Evolutionary conservation across 176 grass and related monocot species (phyloP).

Genomic region (Musa itinerans): DNA sequence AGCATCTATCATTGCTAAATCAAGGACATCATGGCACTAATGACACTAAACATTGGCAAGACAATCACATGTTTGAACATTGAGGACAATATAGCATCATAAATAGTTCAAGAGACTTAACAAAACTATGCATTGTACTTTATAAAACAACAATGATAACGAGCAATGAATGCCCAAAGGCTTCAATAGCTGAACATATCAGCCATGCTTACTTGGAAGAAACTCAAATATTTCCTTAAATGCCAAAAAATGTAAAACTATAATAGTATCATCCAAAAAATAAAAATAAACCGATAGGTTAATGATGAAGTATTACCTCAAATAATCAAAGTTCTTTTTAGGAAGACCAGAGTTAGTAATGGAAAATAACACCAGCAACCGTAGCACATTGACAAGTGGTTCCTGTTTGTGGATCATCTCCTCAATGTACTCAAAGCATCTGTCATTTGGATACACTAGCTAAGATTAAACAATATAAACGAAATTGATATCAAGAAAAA

Average conservation of each 20-base stretch:
- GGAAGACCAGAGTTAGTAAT: conserved; percentile 88
- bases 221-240: not conserved
- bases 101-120: too few relatives aligned
- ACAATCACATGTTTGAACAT: too few relatives aligned
- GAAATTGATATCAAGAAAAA: not conserved
- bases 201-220: not conserved
- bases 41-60: too few relatives aligned
- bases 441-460: conserved; percentile 27
- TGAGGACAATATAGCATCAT: too few relatives aligned
- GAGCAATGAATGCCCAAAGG: too few relatives aligned
- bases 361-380: conserved; percentile 80
- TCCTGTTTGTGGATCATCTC: conserved; percentile 99
- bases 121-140: too few relatives aligned
- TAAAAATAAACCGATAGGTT: not conserved
- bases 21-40: too few relatives aligned
- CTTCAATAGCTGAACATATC: too few relatives aligned
- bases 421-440: conserved; percentile 96
- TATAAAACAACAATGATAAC: too few relatives aligned
- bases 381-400: conserved; percentile 68
- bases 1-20: too few relatives aligned
- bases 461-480: conserved; percentile 6
- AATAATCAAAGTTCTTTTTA: conserved; percentile 81
- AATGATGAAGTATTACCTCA: conserved; percentile 42
- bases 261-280: not conserved
- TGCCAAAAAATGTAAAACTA: too few relatives aligned